These are phyloP conservation scores for Camellia oleifera DNA, from an alignment of 179 eudicot species.

Conservation along the genomic window DNA sequence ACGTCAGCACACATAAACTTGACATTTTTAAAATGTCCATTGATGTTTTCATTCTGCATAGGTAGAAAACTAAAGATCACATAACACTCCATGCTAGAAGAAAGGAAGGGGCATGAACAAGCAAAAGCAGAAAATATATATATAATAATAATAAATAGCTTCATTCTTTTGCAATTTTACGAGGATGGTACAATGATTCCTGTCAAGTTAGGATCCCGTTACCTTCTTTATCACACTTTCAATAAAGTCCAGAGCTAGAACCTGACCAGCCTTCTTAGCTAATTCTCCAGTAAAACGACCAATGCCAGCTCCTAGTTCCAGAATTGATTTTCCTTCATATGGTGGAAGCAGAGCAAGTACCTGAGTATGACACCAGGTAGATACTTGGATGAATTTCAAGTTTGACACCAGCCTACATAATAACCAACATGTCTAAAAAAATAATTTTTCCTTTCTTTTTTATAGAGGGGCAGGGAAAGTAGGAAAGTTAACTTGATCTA, in stretches of 20 bases:
- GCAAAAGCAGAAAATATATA: neutral
- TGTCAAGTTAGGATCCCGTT: neutral
- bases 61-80: neutral
- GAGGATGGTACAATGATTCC: neutral
- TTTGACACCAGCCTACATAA: neutral
- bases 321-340: conserved; percentile 77
- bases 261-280: conserved; percentile 73
- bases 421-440: too few species aligned
- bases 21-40: conserved; percentile 77
- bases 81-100: neutral
- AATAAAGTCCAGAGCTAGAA: conserved; percentile 83
- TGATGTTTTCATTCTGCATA: conserved; percentile 78
- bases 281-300: conserved; percentile 96
- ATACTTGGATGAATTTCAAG: neutral
- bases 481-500: neutral
- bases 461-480: neutral
- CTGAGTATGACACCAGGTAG: conserved; percentile 26
- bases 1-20: conserved; percentile 97
- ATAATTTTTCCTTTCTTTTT: neutral
- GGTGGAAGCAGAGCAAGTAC: conserved; percentile 83
- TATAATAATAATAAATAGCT: too few species aligned
- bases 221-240: conserved; percentile 92
- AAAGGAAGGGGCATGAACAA: neutral
- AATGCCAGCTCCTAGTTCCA: conserved; percentile 97
- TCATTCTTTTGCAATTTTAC: neutral